Base-by-base conservation (phyloP, 2,329 filamentous ascomycete genomes). In the Alternaria alternata region DNA sequence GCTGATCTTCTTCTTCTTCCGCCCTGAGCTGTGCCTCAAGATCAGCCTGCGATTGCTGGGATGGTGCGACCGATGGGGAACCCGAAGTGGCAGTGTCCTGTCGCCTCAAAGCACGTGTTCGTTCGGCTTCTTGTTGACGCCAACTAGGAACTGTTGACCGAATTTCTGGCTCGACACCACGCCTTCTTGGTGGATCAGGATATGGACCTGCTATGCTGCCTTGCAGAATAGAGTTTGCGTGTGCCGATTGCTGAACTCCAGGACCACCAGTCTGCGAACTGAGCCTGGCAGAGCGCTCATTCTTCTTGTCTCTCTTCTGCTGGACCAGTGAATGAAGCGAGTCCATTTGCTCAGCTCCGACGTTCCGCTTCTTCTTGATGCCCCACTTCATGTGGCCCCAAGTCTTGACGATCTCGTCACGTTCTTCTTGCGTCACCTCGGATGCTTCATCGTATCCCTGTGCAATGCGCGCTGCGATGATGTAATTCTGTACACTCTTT, bases 401-500 rank as follows among this genome's bases (percentile, higher is more conserved):
- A 7, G 87, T 83, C 39, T 80, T 77, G 38, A 94, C 74, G 20
- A 94, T 87, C 56, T 89, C 87, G 1, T 82, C 81, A 39, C 85
- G 84, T 76, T 94, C 90, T 61, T 86, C 85, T 0, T 75, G 73
- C 0, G 83, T 85, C 1, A 88, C 81, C 1, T 73, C 72, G 16
- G 81, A 79, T 66, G 88, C 84, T 51, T 94, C 91, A 43, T 89
- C 86, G 62, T 88, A 87, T 1, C 93, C 92, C 75, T 96, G 91
- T 0, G 88, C 84, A 49, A 91, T 91, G 46, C 92, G 85, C 3
- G 92, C 91, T 1, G 91, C 87, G 46, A 93, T 87, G 65, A 96
- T 92, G 74, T 94, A 94, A 66, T 91, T 93, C 49, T 91, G 84
- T 18, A 92, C 88, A 63, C 87, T 91, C 44, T 85, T 88, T 24